Evolutionary conservation across 2,329 filamentous ascomycete species (phyloP).

Genomic region (Aspergillus hiratsukae): DNA sequence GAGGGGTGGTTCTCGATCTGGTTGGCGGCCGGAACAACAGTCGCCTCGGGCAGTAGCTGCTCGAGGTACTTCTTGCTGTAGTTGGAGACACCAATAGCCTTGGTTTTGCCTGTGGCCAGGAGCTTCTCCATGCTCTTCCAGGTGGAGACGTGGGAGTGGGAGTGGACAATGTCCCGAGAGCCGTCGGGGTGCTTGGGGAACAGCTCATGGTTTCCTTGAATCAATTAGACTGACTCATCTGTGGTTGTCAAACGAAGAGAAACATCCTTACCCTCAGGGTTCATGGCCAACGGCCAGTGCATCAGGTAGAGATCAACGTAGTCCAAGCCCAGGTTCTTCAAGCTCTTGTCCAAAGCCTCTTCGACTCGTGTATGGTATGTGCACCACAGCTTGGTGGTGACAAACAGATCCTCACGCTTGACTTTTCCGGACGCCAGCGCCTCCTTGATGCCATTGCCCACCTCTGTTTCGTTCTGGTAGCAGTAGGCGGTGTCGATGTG

Average conservation of each 20-base stretch:
- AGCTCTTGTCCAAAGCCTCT: slow-evolving; percentile 65
- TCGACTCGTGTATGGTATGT: slow-evolving; percentile 69
- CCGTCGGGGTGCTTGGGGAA: slow-evolving; percentile 74
- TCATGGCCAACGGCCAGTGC: slow-evolving; percentile 78
- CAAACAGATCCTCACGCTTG: slow-evolving; percentile 74
- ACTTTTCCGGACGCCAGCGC: slow-evolving; percentile 64
- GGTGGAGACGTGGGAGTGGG: slow-evolving; percentile 67
- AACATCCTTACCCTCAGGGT: slow-evolving; percentile 57
- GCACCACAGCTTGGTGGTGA: slow-evolving; percentile 82
- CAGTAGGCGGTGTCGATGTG: slow-evolving; percentile 38
- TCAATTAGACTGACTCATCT: not conserved
- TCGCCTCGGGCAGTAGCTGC: slow-evolving; percentile 53
- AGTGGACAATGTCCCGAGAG: slow-evolving; percentile 64
- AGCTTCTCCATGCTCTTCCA: slow-evolving; percentile 68
- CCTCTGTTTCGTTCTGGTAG: slow-evolving; percentile 66
- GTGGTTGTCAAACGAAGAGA: not conserved
- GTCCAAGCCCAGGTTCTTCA: slow-evolving; percentile 69
- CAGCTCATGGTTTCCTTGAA: slow-evolving; percentile 32
- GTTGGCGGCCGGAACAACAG: slow-evolving; percentile 64
- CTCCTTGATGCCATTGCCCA: slow-evolving; percentile 70
- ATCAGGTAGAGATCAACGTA: slow-evolving; percentile 79
- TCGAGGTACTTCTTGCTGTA: slow-evolving; percentile 53
- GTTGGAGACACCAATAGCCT: slow-evolving; percentile 58
- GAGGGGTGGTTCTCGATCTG: slow-evolving; percentile 81
- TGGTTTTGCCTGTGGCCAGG: slow-evolving; percentile 50